Percentiles rank a stretch among this genome's conserved stretches.
Conservation (phyloP, 345 rosid species). For the Populus simonii region DNA sequence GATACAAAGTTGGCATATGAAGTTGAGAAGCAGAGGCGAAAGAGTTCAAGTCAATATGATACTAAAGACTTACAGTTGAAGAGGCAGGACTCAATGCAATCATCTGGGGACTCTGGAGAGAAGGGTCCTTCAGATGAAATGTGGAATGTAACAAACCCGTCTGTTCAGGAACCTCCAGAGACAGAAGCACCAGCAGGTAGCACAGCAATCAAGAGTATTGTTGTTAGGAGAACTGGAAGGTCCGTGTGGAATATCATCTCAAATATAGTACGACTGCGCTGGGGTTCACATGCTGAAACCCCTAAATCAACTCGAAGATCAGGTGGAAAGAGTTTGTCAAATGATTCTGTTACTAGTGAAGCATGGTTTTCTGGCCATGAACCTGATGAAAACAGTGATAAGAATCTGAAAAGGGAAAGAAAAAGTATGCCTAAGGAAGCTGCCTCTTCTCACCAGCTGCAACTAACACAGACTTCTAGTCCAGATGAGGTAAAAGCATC, state of each 20-base stretch:
- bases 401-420: constrained; percentile 42
- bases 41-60: constrained; percentile 28
- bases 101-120: constrained; percentile 50
- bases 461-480: constrained; percentile 29
- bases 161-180: constrained; percentile 45
- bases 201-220: constrained; percentile 34
- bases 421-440: constrained; percentile 35
- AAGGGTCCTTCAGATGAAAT: constrained; percentile 85
- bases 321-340: constrained; percentile 55
- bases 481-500: constrained; percentile 38
- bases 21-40: constrained; percentile 36
- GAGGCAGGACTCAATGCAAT: constrained; percentile 36
- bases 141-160: constrained; percentile 69
- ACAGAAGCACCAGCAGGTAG: constrained; percentile 40
- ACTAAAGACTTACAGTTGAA: constrained; percentile 32
- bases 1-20: constrained; percentile 15
- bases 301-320: constrained; percentile 47
- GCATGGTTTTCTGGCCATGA: constrained; percentile 89
- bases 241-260: constrained; percentile 75
- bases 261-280: constrained; percentile 60
- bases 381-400: constrained; percentile 56
- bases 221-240: constrained; percentile 57
- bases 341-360: constrained; percentile 61
- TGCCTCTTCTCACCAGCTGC: constrained; percentile 35
- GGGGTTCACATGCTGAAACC: constrained; percentile 64